A percentile compares a stretch with the other conserved stretches of the same genome.
These are phyloP conservation scores for Saccharomycopsis sp. DNA, from an alignment of 805 yeast species.

Conservation along the genomic window DNA sequence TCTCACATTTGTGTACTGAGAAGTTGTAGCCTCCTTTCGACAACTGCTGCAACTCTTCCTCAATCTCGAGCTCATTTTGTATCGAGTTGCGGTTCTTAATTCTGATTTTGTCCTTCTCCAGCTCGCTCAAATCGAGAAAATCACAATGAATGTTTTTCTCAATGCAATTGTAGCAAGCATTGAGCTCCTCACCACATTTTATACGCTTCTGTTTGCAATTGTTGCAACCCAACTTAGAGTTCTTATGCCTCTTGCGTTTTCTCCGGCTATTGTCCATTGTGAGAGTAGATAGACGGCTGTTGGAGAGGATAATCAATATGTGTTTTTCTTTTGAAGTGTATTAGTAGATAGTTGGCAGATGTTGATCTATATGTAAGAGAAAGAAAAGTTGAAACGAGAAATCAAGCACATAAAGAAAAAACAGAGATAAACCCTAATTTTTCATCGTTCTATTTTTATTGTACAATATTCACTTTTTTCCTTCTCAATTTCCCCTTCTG, in stretches of 20 bases:
- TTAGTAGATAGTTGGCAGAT: neutral
- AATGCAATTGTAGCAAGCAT: conserved; percentile 18
- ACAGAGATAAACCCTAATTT: neutral
- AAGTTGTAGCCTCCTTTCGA: neutral
- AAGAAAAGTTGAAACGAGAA: neutral
- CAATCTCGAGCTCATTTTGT: neutral
- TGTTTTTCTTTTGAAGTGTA: neutral
- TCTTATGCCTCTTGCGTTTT: conserved; percentile 14
- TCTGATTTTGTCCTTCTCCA: conserved; percentile 9
- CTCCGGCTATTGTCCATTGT: neutral
- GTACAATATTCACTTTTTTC: neutral
- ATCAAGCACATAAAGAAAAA: neutral
- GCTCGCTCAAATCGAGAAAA: conserved; percentile 12
- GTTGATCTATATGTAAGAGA: neutral
- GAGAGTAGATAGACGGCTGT: no score
- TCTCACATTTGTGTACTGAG: neutral
- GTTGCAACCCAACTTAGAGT: conserved; percentile 20
- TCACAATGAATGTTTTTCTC: conserved; percentile 15
- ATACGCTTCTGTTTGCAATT: conserved; percentile 19
- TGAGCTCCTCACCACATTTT: conserved; percentile 21
- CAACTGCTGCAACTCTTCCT: neutral
- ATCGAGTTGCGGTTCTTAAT: neutral
- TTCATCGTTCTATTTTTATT: neutral
- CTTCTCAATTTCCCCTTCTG: neutral
- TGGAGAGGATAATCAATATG: neutral